phyloP scores from a whole-genome alignment of 164 flowering plant species.

The Tetracentron sinense region DNA sequence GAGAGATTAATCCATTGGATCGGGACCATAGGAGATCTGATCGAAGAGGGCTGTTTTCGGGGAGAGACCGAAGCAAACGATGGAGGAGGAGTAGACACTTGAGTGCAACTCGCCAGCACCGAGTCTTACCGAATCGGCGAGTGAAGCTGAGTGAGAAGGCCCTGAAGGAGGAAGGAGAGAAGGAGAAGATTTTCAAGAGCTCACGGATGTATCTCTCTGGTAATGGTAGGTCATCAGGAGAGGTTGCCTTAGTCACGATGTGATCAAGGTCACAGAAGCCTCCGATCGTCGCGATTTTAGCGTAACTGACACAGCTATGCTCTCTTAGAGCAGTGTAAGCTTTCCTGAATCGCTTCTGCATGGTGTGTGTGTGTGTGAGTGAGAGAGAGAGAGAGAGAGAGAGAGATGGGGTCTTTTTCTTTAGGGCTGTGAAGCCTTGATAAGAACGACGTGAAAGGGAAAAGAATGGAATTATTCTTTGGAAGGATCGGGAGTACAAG shows the following conservation, averaged over 20 bases:
- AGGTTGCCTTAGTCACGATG: slow-evolving; percentile 49
- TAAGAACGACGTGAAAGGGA: background rate
- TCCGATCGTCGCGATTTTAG: slow-evolving; percentile 40
- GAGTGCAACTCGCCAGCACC: slow-evolving; percentile 59
- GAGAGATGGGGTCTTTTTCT: background rate
- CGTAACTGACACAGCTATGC: slow-evolving; percentile 38
- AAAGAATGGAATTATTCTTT: too few relatives aligned
- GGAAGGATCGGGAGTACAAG: too few relatives aligned
- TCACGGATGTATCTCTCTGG: slow-evolving; percentile 42
- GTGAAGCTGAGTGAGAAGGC: slow-evolving; percentile 44
- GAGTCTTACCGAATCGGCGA: slow-evolving; percentile 46
- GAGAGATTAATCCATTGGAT: slow-evolving; percentile 38
- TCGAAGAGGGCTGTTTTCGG: slow-evolving; percentile 32
- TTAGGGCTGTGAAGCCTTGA: background rate
- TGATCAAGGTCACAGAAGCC: slow-evolving; percentile 45
- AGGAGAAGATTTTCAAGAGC: slow-evolving; percentile 43
- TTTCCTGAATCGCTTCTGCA: slow-evolving; percentile 38
- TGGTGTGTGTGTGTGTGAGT: slow-evolving; percentile 10
- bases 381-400: background rate
- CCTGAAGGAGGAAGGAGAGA: slow-evolving; percentile 38
- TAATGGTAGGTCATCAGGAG: slow-evolving; percentile 52
- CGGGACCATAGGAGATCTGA: slow-evolving; percentile 39
- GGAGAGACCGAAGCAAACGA: slow-evolving; percentile 40
- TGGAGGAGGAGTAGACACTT: slow-evolving; percentile 66
- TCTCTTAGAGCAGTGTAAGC: slow-evolving; percentile 39